A percentile compares a stretch with the other conserved stretches of the same genome.
These are phyloP conservation scores for Cyberlindnera sargentensis DNA, from an alignment of 805 yeast genomes.

Conservation along the genomic window DNA sequence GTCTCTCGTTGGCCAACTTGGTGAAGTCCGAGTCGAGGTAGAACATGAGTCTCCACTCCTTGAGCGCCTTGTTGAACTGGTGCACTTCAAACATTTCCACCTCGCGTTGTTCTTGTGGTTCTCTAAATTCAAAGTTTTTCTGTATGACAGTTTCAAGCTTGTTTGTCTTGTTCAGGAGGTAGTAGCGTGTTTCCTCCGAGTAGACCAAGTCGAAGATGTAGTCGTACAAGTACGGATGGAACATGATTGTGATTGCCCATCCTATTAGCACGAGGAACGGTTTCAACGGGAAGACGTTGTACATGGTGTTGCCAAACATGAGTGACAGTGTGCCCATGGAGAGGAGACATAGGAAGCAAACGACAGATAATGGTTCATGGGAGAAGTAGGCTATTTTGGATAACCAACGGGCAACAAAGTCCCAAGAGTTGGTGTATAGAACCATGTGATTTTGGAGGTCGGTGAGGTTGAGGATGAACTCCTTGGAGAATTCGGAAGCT, in stretches of 20 bases:
- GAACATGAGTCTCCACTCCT: conserved; percentile 60
- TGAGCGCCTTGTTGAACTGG: conserved; percentile 36
- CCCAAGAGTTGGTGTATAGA: conserved; percentile 55
- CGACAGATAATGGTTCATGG: conserved; percentile 52
- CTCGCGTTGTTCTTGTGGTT: conserved; percentile 38
- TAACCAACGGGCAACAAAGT: conserved; percentile 42
- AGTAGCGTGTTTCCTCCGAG: conserved; percentile 60
- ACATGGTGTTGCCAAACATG: conserved; percentile 23
- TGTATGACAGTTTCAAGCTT: conserved; percentile 37
- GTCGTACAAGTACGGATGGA: conserved; percentile 52
- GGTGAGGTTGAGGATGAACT: conserved; percentile 69
- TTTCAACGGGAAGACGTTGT: conserved; percentile 28
- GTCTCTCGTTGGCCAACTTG: conserved; percentile 35
- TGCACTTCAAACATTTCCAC: conserved; percentile 70
- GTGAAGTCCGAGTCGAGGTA: conserved; percentile 50
- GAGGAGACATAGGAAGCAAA: conserved; percentile 38
- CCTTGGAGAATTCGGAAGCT: conserved; percentile 70
- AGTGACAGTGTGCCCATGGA: conserved; percentile 26
- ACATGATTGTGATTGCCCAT: conserved; percentile 40
- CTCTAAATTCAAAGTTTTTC: conserved; percentile 31
- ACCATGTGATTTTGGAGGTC: conserved; percentile 81
- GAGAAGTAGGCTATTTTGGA: conserved; percentile 55
- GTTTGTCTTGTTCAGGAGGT: conserved; percentile 41
- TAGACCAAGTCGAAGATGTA: conserved; percentile 38
- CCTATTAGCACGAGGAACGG: conserved; percentile 29